Percentiles rank a stretch among this genome's conserved stretches.
Conservation (phyloP, 164 flowering plant species). For the Annona squamosa region DNA sequence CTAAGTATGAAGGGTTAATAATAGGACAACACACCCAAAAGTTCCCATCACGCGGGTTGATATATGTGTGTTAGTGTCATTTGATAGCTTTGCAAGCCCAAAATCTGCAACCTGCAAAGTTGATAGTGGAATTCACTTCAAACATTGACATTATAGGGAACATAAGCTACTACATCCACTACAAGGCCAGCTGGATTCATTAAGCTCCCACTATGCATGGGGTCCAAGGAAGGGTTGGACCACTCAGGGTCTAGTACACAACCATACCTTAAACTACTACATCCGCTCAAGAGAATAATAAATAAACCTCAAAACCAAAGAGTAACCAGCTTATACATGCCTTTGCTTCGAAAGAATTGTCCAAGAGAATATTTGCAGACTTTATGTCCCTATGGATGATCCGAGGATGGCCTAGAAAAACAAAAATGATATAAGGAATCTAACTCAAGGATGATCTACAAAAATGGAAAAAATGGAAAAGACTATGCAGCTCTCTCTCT, state of each 20-base stretch:
- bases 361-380: slow-evolving; percentile 70
- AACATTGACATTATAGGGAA: neutral
- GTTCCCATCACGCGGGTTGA: slow-evolving; percentile 87
- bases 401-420: slow-evolving; percentile 60
- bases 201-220: neutral
- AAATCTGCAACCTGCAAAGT: slow-evolving; percentile 65
- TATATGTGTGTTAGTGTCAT: slow-evolving; percentile 47
- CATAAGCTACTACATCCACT: neutral
- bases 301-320: neutral
- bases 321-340: slow-evolving; percentile 17
- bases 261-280: neutral
- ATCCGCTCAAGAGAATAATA: neutral
- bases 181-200: neutral
- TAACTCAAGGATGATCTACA: neutral
- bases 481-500: neutral
- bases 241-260: too few relatives aligned
- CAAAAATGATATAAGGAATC: neutral
- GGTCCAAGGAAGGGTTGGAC: too few relatives aligned
- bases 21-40: slow-evolving; percentile 47
- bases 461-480: neutral
- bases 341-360: slow-evolving; percentile 63
- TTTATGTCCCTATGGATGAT: slow-evolving; percentile 82
- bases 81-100: slow-evolving; percentile 63
- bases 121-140: slow-evolving; percentile 1
- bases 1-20: neutral